phyloP scores from a whole-genome alignment of 257 asterid genomes.

The Primulina huaijiensis region DNA sequence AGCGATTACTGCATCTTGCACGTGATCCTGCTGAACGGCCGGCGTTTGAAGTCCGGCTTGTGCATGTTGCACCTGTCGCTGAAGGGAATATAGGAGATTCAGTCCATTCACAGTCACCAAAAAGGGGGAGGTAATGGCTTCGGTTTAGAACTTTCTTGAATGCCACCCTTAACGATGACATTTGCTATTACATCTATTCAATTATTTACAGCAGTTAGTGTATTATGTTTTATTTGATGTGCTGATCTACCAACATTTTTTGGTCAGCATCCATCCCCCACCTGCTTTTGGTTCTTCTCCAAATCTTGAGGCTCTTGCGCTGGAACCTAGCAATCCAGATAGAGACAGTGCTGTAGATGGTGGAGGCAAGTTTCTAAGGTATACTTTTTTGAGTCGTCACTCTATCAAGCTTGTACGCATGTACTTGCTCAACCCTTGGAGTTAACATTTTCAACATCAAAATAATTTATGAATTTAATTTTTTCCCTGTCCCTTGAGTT shows the following conservation, averaged over 20 bases:
- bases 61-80: slow-evolving; percentile 71
- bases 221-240: slow-evolving; percentile 15
- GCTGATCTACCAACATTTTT: slow-evolving; percentile 25
- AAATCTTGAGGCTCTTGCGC: slow-evolving; percentile 94
- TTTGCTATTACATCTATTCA: slow-evolving; percentile 8
- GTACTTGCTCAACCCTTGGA: slow-evolving; percentile 19
- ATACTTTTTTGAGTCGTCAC: slow-evolving; percentile 27
- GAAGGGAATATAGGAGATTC: slow-evolving; percentile 61
- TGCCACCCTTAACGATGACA: slow-evolving; percentile 12
- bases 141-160: slow-evolving; percentile 4
- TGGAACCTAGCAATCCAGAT: slow-evolving; percentile 57
- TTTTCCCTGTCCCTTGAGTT: slow-evolving; percentile 4
- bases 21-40: slow-evolving; percentile 86
- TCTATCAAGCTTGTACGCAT: slow-evolving; percentile 15
- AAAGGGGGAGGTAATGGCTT: slow-evolving; percentile 44
- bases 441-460: slow-evolving; percentile 9
- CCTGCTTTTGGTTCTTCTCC: slow-evolving; percentile 99
- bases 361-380: slow-evolving; percentile 57
- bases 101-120: slow-evolving; percentile 51
- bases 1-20: slow-evolving; percentile 74
- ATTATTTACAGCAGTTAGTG: not conserved
- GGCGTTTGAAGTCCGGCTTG: slow-evolving; percentile 88
- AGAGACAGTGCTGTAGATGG: slow-evolving; percentile 43
- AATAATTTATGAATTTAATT: not conserved
- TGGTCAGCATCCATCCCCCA: slow-evolving; percentile 85